Percentiles rank a stretch among this genome's conserved stretches.
These are phyloP conservation scores for Carex kokanica DNA, from an alignment of 176 grass and related monocot species.

Conservation along the genomic window DNA sequence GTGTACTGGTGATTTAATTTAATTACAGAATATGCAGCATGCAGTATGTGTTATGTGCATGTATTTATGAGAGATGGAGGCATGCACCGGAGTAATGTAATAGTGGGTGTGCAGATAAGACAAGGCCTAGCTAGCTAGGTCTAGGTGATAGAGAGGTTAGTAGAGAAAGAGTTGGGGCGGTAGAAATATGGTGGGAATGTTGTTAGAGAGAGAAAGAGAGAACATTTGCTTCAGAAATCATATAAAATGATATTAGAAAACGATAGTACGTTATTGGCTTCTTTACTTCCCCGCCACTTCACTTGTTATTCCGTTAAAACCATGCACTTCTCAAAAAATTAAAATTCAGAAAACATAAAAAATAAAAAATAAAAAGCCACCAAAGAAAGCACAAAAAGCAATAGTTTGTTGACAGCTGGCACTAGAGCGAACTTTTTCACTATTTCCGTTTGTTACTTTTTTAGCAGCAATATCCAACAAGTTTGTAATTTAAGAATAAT, in stretches of 20 bases:
- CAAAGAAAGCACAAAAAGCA: not conserved
- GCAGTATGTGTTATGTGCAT: not conserved
- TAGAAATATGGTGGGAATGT: conserved; percentile 47
- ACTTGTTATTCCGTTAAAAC: conserved; percentile 59
- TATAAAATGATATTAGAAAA: conserved; percentile 27
- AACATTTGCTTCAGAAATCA: conserved; percentile 32
- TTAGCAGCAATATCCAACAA: not conserved
- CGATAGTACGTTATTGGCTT: conserved; percentile 44
- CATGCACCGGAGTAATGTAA: too few relatives aligned
- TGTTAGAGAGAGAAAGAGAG: conserved; percentile 32
- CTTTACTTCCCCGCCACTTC: conserved; percentile 92
- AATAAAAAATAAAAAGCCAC: not conserved
- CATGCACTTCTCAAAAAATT: not conserved
- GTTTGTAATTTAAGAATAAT: too few relatives aligned
- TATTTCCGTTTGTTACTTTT: not conserved
- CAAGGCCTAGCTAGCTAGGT: not conserved
- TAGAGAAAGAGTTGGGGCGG: conserved; percentile 20
- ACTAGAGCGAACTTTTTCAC: not conserved
- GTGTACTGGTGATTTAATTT: too few relatives aligned
- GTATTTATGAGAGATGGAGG: conserved; percentile 5
- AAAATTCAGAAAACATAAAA: too few relatives aligned
- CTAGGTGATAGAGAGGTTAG: conserved; percentile 15
- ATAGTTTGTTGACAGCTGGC: not conserved
- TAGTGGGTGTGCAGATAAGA: conserved; percentile 16
- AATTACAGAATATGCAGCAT: not conserved